Percentiles rank a stretch among this genome's conserved stretches.
Evolutionary conservation across 352 stramenopile genomes (phyloP).

Genomic region (Phytophthora uliginosa): DNA sequence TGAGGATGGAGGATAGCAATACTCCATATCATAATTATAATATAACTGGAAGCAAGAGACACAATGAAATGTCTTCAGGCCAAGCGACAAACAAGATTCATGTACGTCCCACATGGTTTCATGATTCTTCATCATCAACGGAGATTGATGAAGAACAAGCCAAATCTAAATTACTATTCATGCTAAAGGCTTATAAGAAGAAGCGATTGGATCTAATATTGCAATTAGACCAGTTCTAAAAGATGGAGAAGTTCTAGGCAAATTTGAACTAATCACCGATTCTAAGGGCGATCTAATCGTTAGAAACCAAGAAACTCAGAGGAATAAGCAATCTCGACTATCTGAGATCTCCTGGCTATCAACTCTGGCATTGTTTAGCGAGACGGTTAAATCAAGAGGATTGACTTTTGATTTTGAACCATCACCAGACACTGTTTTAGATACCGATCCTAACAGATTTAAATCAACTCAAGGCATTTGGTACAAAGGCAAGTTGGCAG

Average conservation of each 20-base stretch:
- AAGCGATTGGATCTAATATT: slow-evolving; percentile 3
- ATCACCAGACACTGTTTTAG: not conserved
- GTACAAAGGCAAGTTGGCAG: not conserved
- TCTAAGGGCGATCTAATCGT: slow-evolving; percentile 6
- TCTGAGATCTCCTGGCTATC: not conserved
- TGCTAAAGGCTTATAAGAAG: slow-evolving; percentile 7
- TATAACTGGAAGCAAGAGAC: not conserved
- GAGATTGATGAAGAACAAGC: not conserved
- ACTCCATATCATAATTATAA: not conserved
- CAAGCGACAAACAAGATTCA: too few relatives aligned
- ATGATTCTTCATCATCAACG: not conserved
- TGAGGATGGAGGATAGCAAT: not conserved
- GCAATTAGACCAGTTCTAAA: not conserved
- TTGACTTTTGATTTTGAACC: not conserved
- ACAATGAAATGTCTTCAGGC: too few relatives aligned
- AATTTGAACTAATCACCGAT: slow-evolving; percentile 1
- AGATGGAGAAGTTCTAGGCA: not conserved
- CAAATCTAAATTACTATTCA: slow-evolving; percentile 6
- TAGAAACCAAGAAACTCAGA: slow-evolving; percentile 4
- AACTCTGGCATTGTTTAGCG: not conserved
- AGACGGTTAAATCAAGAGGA: not conserved
- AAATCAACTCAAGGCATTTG: not conserved
- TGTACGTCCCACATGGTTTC: not conserved
- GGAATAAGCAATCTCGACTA: not conserved
- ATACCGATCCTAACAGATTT: not conserved